A percentile compares a stretch with the other conserved stretches of the same genome.
Conservation (phyloP, 148 eudicot genomes). For the Dysphania ambrosioides region DNA sequence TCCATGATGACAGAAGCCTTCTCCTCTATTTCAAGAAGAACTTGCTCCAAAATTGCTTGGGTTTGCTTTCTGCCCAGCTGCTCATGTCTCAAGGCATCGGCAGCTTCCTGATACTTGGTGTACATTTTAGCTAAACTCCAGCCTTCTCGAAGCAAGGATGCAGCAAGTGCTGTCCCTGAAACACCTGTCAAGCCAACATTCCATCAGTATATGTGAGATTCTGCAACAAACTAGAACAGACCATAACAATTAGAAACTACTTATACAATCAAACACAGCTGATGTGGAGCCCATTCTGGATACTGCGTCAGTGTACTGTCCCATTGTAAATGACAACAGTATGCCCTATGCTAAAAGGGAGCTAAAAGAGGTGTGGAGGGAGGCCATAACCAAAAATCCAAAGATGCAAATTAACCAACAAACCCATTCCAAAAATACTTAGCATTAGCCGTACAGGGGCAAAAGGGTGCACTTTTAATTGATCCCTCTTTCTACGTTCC, state of each 20-base stretch:
- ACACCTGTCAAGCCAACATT: conserved; percentile 35
- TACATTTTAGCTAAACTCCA: conserved; percentile 97
- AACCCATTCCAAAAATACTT: no score
- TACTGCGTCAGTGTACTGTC: background rate
- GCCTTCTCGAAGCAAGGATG: conserved; percentile 89
- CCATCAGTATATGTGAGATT: conserved; percentile 17
- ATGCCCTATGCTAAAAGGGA: background rate
- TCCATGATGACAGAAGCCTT: conserved; percentile 81
- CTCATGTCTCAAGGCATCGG: conserved; percentile 87
- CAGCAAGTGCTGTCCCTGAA: conserved; percentile 96
- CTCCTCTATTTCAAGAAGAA: conserved; percentile 89
- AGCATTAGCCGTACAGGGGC: no score
- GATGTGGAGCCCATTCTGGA: background rate
- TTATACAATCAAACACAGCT: background rate
- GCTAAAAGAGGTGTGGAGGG: background rate
- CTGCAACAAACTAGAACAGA: background rate
- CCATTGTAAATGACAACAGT: background rate
- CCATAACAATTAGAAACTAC: background rate
- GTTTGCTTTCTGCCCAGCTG: conserved; percentile 88
- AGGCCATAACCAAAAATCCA: background rate
- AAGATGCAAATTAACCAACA: background rate
- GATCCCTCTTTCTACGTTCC: background rate
- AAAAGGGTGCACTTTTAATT: no score
- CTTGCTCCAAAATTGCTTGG: conserved; percentile 76
- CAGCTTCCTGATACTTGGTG: conserved; percentile 91